Evolutionary conservation across 176 grass and related monocot genomes (phyloP), one percentile per base, ranked within the genome.

Genomic region (Triticum timopheevii): DNA sequence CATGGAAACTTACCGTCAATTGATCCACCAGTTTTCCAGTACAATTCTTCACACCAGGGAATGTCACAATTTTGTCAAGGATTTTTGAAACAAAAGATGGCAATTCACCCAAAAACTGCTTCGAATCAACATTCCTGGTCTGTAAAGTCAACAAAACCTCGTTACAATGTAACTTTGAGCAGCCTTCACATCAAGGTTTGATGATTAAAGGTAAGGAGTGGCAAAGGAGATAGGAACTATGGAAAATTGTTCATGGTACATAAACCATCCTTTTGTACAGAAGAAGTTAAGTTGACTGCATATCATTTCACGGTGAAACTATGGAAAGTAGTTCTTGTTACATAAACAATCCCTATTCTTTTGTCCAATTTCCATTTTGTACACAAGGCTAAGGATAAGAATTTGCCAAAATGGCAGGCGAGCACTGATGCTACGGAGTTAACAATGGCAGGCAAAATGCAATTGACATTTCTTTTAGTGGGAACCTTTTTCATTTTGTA

Each of bases 111-210:
- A 98, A 78, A 72, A 94, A 98, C 59, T 94, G 96, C 82, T 93
- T 89, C 11, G 90, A 96, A 92, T 98, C 93, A 86, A 98, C 90
- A 87, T 94, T 94, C 76, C 88, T 94, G 30, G 82, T 94, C 93
- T 96, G 89, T 30, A 34, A 81, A 27, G 36, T 31, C 50, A 85
- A 76, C 73, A 22, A 76, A 63, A 40, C 35, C 13, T 77, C 22
- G 17, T 90, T 85, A 85, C 10, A 47, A n/a, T 7, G n/a, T 59
- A 36, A 76, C 68, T 22, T 2, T 45, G 25, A 28, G 65, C 4
- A 31, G 13, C 35, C 25, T 75, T 59, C 0, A 11, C 33, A 39
- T 73, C 1, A 59, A 31, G 1, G 45, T 83, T 66, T 13, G 34
- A 74, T 28, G 31, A 56, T 54, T 82, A 36, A 77, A 82, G 5